phyloP scores from a whole-genome alignment of 2,329 filamentous ascomycete species.

The Ophiobolus disseminans region DNA sequence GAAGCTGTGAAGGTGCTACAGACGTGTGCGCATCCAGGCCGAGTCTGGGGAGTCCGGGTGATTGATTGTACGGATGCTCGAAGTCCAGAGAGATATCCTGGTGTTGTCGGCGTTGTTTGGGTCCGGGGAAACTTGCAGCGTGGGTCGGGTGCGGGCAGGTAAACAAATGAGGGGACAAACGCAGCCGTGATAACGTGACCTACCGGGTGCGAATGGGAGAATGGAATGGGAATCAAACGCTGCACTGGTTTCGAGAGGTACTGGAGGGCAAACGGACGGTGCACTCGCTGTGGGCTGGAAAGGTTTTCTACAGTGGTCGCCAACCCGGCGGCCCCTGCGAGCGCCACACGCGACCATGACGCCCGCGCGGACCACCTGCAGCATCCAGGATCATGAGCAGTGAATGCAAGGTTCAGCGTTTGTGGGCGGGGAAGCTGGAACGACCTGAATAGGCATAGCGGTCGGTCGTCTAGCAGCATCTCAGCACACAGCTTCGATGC shows the following conservation, averaged over 20 bases:
- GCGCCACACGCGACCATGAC: conserved; percentile 27
- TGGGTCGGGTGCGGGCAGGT: conserved; percentile 5
- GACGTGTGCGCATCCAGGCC: conserved; percentile 11
- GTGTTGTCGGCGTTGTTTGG: conserved; percentile 24
- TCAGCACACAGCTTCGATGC: conserved; percentile 9
- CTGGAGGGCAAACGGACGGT: conserved; percentile 21
- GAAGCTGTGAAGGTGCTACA: conserved; percentile 16
- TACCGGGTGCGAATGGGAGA: conserved; percentile 13
- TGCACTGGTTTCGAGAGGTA: conserved; percentile 11
- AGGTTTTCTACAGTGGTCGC: conserved; percentile 35
- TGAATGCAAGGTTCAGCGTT: conserved; percentile 18
- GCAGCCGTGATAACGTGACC: conserved; percentile 18
- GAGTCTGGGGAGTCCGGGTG: conserved; percentile 10
- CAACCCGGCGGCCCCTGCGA: conserved; percentile 16
- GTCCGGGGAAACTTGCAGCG: conserved; percentile 15
- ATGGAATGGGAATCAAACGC: conserved; percentile 6
- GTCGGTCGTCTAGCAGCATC: conserved; percentile 7
- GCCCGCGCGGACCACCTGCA: conserved; percentile 15
- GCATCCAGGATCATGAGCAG: conserved; percentile 12
- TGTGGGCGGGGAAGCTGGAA: conserved; percentile 13
- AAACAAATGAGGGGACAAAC: conserved; percentile 25
- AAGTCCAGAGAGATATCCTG: conserved; percentile 22
- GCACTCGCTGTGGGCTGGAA: conserved; percentile 25
- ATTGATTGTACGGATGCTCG: conserved; percentile 16
- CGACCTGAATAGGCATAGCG: conserved; percentile 1